phyloP scores from a whole-genome alignment of 1,284 basidiomycete genomes.

The Puccinia brachypodii region DNA sequence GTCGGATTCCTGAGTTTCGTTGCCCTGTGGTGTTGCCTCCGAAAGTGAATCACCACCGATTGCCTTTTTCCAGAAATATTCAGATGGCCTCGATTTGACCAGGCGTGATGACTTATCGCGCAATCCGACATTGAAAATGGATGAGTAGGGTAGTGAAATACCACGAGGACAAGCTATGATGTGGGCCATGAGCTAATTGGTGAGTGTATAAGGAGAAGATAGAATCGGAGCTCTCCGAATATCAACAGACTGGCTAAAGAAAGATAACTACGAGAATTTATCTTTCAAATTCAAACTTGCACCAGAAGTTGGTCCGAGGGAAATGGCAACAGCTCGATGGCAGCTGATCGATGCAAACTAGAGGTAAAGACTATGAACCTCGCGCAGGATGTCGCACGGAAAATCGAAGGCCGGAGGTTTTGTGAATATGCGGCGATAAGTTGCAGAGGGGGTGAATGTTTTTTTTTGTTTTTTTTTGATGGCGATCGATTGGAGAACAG shows the following conservation, averaged over 20 bases:
- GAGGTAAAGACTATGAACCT: background rate
- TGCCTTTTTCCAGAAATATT: slow-evolving; percentile 45
- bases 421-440: background rate
- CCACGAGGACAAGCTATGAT: slow-evolving; percentile 21
- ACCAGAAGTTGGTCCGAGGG: background rate
- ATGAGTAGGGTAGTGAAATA: slow-evolving; percentile 27
- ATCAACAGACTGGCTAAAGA: too few species aligned
- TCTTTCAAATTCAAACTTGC: background rate
- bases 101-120: slow-evolving; percentile 2
- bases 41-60: background rate
- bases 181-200: slow-evolving; percentile 7
- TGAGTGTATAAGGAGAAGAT: background rate
- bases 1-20: background rate
- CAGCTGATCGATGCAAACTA: background rate
- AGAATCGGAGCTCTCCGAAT: too few species aligned
- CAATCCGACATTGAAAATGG: slow-evolving; percentile 9
- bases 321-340: background rate
- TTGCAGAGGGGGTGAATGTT: background rate
- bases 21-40: background rate
- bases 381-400: background rate
- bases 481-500: background rate
- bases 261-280: background rate
- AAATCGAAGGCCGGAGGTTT: background rate
- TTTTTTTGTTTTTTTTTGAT: background rate
- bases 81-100: slow-evolving; percentile 27